phyloP scores from a whole-genome alignment of 1,284 basidiomycete species.

The Mycena citricolor region DNA sequence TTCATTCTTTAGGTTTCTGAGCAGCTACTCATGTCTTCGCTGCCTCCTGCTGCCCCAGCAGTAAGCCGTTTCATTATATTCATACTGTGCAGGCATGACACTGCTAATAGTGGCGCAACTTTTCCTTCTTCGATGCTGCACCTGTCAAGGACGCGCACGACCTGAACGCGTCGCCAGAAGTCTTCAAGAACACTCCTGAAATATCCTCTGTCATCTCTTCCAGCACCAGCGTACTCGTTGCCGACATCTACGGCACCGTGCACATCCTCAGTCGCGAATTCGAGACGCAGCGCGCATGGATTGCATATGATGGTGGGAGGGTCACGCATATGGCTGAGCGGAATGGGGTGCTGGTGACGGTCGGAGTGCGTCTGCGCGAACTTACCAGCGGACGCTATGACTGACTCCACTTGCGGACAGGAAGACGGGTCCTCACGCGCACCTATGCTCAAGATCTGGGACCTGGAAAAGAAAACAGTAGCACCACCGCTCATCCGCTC shows the following conservation, averaged over 20 bases:
- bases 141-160: slow-evolving; percentile 82
- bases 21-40: slow-evolving; percentile 19
- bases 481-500: slow-evolving; percentile 74
- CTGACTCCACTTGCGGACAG: slow-evolving; percentile 38
- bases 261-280: slow-evolving; percentile 78
- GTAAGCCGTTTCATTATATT: slow-evolving; percentile 10
- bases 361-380: slow-evolving; percentile 71
- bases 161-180: slow-evolving; percentile 67
- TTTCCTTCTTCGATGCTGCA: slow-evolving; percentile 76
- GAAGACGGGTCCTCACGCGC: slow-evolving; percentile 78
- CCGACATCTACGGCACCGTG: slow-evolving; percentile 81
- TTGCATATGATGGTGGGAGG: slow-evolving; percentile 72
- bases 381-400: slow-evolving; percentile 7
- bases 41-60: slow-evolving; percentile 19
- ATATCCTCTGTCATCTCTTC: slow-evolving; percentile 68
- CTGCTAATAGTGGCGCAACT: slow-evolving; percentile 75
- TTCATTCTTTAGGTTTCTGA: too few relatives aligned
- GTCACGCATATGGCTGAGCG: slow-evolving; percentile 86
- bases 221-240: slow-evolving; percentile 65
- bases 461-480: slow-evolving; percentile 75
- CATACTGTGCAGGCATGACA: slow-evolving; percentile 5
- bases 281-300: slow-evolving; percentile 59
- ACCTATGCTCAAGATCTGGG: slow-evolving; percentile 89
- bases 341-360: slow-evolving; percentile 75
- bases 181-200: slow-evolving; percentile 76